Base-by-base conservation (phyloP, 2,329 filamentous ascomycete species). In the Bertia moriformis region DNA sequence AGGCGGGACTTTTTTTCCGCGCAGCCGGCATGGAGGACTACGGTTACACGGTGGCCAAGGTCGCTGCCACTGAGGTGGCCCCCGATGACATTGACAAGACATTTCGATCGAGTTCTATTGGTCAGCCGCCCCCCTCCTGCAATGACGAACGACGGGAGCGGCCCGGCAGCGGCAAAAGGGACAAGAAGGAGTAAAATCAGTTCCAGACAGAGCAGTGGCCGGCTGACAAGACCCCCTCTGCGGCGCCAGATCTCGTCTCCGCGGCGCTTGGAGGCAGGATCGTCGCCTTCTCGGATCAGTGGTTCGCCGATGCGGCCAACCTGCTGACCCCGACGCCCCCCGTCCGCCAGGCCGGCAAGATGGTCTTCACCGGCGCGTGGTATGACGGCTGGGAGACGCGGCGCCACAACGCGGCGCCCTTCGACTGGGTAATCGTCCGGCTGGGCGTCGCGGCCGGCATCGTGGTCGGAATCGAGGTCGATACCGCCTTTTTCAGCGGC, bases 401-500 rank as follows among this genome's bases (percentile, higher is more conserved):
- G 38, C 62, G 77, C 45, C 77, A 82, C 60, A 82, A 82, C 55
- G 51, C 63, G 10, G 69, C 67, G 43, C 63, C 69, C 0, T 80
- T 79, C 48, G 77, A 82, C 61, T 82, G 74, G 66, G 76, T 77
- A 15, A 63, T 80, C 43, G 67, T 81, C 44, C 69, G 74, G 40
- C 64, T 82, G 4, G 77, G 77, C 37, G 77, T 82, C 27, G 71
- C 80, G 7, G 83, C 78, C 2, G 84, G 83, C 37, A 78, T 67
- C 14, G 71, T 89, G 19, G 69, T 73, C 43, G 84, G 84, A 14
- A 64, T 88, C 37, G 84, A 89, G 60, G 69, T 89, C 45, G 83
- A 89, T 59, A 89, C 84, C 2, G 75, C 81, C 38, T 84, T 78
- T 63, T 91, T 89, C 67, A 77, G 71, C 43, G 84, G 84, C 43